phyloP scores from a whole-genome alignment of 208 protist genomes.

The Leishmania guyanensis region DNA sequence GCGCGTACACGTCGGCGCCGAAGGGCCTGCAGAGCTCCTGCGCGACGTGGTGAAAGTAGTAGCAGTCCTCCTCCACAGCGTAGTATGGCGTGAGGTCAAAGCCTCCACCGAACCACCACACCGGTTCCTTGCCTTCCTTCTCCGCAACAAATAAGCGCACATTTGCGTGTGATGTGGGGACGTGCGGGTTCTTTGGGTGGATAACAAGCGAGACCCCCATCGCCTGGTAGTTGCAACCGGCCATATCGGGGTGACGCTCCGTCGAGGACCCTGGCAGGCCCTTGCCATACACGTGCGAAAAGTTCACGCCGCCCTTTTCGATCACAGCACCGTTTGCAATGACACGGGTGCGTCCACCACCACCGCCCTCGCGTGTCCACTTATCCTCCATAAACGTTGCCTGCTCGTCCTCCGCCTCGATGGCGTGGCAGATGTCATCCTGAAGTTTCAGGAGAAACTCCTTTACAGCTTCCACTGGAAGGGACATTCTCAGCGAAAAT shows the following conservation, averaged over 20 bases:
- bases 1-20: conserved; percentile 51
- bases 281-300: conserved; percentile 61
- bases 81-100: conserved; percentile 91
- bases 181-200: conserved; percentile 77
- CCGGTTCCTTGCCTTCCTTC: conserved; percentile 36
- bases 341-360: conserved; percentile 65
- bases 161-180: conserved; percentile 89
- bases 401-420: conserved; percentile 48
- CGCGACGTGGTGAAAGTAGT: conserved; percentile 62
- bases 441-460: conserved; percentile 41
- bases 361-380: conserved; percentile 57
- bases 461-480: conserved; percentile 37
- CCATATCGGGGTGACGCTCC: conserved; percentile 44
- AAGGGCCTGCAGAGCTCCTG: conserved; percentile 54
- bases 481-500: conserved; percentile 7
- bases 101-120: conserved; percentile 93
- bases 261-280: conserved; percentile 46
- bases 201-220: conserved; percentile 86
- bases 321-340: conserved; percentile 48
- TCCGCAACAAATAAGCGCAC: conserved; percentile 83
- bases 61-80: conserved; percentile 61
- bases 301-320: conserved; percentile 87
- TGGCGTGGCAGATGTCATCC: conserved; percentile 55
- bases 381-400: conserved; percentile 57
- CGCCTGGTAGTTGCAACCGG: conserved; percentile 58